Evolutionary conservation across 495 filamentous ascomycete species (phyloP).

Genomic region (Paragyromitra xinjiangensis): DNA sequence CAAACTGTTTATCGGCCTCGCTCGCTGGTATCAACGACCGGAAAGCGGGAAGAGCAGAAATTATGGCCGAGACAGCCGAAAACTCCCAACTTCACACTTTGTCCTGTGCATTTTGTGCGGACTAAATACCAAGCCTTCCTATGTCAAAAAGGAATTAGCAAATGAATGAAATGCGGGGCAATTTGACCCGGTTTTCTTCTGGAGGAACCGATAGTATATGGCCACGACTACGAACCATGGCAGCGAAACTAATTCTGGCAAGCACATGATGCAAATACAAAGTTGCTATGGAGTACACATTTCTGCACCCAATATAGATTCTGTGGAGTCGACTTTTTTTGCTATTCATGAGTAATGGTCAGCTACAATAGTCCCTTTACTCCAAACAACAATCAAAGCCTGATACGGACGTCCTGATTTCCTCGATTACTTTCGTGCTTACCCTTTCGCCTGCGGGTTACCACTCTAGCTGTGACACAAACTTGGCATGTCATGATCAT

Average conservation of each 20-base stretch:
- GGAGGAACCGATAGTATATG: constrained; percentile 3
- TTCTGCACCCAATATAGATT: constrained; percentile 17
- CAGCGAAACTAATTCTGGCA: constrained; percentile 9
- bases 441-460: constrained; percentile 25
- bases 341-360: constrained; percentile 29
- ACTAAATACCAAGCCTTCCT: constrained; percentile 15
- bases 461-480: constrained; percentile 30
- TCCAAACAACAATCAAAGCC: not conserved
- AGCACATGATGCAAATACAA: constrained; percentile 21
- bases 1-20: constrained; percentile 39
- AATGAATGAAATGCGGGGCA: not conserved
- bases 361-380: constrained; percentile 29
- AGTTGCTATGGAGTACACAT: constrained; percentile 1
- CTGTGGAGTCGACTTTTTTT: constrained; percentile 6
- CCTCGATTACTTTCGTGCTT: not conserved
- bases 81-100: not conserved
- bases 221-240: constrained; percentile 5
- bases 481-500: constrained; percentile 29
- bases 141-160: constrained; percentile 18
- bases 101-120: not conserved
- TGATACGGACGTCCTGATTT: constrained; percentile 23
- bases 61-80: not conserved
- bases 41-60: constrained; percentile 3
- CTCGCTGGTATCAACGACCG: constrained; percentile 15
- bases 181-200: not conserved